Percentiles rank a stretch among this genome's conserved stretches.
Conservation (phyloP, 2,329 filamentous ascomycete species). For the Fusarium sp. region DNA sequence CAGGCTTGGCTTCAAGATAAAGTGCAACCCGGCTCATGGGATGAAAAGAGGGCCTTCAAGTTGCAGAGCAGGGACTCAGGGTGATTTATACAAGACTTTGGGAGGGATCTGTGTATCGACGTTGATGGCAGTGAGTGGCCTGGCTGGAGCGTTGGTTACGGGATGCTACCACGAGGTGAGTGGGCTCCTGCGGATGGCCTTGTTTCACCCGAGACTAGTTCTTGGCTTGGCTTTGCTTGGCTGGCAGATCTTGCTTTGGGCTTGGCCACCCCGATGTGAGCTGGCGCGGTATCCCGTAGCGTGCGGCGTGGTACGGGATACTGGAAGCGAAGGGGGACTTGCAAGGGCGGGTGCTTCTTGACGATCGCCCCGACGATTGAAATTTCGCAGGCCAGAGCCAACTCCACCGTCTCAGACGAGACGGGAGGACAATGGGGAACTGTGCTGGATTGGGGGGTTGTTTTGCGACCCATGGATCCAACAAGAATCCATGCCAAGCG, state of each 20-base stretch:
- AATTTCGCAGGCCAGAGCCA: conserved; percentile 36
- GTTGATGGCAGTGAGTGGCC: not conserved
- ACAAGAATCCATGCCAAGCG: conserved; percentile 18
- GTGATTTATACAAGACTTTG: not conserved
- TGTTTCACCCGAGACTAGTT: conserved; percentile 29
- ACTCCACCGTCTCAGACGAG: conserved; percentile 14
- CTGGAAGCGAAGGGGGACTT: not conserved
- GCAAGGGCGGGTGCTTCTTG: conserved; percentile 8
- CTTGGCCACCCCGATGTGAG: not conserved
- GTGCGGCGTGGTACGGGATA: not conserved
- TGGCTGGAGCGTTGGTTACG: not conserved
- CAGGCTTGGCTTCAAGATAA: conserved; percentile 33
- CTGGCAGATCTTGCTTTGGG: conserved; percentile 25
- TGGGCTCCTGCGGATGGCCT: not conserved
- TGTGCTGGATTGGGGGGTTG: not conserved
- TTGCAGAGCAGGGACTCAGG: not conserved
- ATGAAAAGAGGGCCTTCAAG: conserved; percentile 31
- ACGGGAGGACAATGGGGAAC: not conserved
- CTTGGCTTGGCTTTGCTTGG: conserved; percentile 28
- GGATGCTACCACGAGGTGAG: not conserved
- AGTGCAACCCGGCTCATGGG: conserved; percentile 20
- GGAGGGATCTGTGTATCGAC: not conserved
- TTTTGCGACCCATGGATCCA: conserved; percentile 7
- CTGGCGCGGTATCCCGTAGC: not conserved
- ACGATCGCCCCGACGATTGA: conserved; percentile 44